phyloP scores from a whole-genome alignment of 495 filamentous ascomycete species.

The Podospora pseudoanserina region DNA sequence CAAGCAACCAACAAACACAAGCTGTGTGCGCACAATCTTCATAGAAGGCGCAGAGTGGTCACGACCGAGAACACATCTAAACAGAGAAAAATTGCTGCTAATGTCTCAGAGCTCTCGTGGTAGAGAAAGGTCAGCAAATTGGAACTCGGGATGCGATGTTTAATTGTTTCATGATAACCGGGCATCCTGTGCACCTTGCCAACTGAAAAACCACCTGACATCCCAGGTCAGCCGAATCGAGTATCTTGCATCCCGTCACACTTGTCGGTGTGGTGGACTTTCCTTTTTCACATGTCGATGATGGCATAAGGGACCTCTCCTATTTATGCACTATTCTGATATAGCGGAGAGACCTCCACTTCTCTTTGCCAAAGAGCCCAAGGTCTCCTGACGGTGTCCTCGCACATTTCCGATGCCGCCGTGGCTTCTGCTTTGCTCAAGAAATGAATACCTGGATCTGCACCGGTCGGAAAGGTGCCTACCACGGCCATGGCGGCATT shows the following conservation, averaged over 20 bases:
- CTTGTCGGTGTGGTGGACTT: neutral
- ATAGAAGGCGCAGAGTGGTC: neutral
- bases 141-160: neutral
- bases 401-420: conserved; percentile 23
- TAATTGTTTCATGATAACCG: neutral
- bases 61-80: neutral
- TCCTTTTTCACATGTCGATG: neutral
- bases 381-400: conserved; percentile 27
- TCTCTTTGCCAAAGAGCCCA: conserved; percentile 46
- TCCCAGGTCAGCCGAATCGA: neutral
- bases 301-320: neutral
- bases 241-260: neutral
- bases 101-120: neutral
- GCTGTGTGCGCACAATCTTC: neutral
- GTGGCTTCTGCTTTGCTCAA: conserved; percentile 30
- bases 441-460: conserved; percentile 17
- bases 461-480: conserved; percentile 1
- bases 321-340: conserved; percentile 1
- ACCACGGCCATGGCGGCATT: conserved; percentile 14
- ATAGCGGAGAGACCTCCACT: conserved; percentile 27
- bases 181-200: neutral
- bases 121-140: neutral
- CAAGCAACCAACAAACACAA: neutral
- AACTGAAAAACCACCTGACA: neutral
- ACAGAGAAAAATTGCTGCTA: neutral